Evolutionary conservation across 306 rosid genomes (phyloP).

Genomic region (Prunus armeniaca): DNA sequence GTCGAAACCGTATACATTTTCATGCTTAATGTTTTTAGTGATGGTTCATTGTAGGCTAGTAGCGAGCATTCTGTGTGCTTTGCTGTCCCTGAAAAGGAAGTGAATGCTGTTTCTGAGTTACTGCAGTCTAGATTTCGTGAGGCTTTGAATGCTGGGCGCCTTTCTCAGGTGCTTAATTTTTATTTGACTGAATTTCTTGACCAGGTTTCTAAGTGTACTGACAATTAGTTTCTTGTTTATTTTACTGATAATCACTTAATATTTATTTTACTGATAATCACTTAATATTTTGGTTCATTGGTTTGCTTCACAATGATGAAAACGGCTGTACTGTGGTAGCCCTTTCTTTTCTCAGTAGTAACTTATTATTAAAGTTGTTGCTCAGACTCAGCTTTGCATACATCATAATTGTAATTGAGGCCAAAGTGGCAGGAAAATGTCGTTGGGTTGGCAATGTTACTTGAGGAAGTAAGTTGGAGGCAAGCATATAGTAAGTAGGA

Average conservation of each 20-base stretch:
- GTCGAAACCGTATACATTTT: conserved; percentile 11
- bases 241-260: background rate
- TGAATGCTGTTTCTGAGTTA: conserved; percentile 91
- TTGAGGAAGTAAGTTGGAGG: background rate
- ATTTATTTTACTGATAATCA: background rate
- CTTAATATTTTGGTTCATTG: background rate
- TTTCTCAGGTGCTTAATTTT: conserved; percentile 76
- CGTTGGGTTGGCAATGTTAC: background rate
- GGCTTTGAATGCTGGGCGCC: conserved; percentile 97
- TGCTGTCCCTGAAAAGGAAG: conserved; percentile 98
- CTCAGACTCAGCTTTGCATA: background rate
- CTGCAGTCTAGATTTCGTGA: conserved; percentile 84
- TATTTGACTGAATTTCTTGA: conserved; percentile 8
- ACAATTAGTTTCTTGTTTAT: background rate
- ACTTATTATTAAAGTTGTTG: background rate
- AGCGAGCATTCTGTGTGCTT: conserved; percentile 99
- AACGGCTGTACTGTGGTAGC: background rate
- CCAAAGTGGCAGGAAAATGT: background rate
- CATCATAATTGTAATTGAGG: background rate
- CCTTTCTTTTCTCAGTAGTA: background rate
- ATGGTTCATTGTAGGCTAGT: conserved; percentile 74
- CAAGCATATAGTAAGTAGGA: background rate
- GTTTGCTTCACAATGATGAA: background rate
- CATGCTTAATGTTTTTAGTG: conserved; percentile 24
- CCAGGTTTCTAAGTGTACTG: conserved; percentile 1